phyloP scores from a whole-genome alignment of 1,139 yeast genomes.

The Nakaseomyces uthaithaninus region DNA sequence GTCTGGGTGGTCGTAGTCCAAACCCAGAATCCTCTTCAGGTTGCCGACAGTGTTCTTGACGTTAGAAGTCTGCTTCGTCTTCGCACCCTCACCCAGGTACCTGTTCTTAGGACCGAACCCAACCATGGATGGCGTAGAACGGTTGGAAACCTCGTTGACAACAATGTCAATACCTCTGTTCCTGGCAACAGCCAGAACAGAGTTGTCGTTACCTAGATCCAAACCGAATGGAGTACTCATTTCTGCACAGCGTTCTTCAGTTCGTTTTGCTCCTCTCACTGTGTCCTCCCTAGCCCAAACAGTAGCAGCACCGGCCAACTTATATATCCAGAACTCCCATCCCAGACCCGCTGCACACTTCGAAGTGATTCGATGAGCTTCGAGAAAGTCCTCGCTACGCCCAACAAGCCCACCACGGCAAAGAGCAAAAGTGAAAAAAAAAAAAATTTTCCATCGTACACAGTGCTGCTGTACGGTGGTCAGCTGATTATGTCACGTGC shows the following conservation, averaged over 20 bases:
- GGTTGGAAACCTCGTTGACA: slow-evolving; percentile 97
- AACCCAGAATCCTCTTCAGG: slow-evolving; percentile 61
- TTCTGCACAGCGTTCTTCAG: slow-evolving; percentile 18
- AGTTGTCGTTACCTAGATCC: slow-evolving; percentile 92
- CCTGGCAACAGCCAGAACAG: slow-evolving; percentile 95
- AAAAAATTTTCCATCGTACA: neutral
- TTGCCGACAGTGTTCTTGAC: slow-evolving; percentile 93
- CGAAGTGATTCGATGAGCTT: slow-evolving; percentile 4
- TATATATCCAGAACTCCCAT: neutral
- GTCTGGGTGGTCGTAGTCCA: slow-evolving; percentile 69
- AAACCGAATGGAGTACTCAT: slow-evolving; percentile 95
- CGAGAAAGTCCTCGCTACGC: neutral
- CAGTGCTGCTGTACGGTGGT: too few species aligned
- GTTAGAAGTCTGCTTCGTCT: slow-evolving; percentile 93
- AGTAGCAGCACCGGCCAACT: neutral
- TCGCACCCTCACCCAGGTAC: slow-evolving; percentile 90
- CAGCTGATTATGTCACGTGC: too few species aligned
- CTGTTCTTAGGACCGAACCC: slow-evolving; percentile 89
- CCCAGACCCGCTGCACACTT: neutral
- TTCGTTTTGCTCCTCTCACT: neutral
- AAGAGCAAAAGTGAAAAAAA: too few species aligned
- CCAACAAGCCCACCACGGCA: neutral
- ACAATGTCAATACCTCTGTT: slow-evolving; percentile 97
- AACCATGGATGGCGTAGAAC: slow-evolving; percentile 89
- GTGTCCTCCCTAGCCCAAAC: neutral